Evolutionary conservation across 495 filamentous ascomycete species (phyloP).

Genomic region (Paragyromitra xinjiangensis): DNA sequence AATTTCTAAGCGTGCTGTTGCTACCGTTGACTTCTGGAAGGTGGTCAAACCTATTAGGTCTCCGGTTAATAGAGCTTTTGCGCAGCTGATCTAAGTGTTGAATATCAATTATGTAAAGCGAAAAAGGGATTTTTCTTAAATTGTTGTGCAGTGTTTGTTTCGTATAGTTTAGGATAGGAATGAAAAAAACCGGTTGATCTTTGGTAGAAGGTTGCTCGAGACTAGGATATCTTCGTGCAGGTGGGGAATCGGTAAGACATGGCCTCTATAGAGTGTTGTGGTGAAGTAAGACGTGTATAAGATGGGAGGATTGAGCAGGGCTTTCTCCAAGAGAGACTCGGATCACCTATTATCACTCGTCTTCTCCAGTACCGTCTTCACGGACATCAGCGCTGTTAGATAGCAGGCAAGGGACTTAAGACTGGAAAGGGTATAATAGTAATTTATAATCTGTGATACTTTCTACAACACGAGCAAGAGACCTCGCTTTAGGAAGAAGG

Average conservation of each 20-base stretch:
- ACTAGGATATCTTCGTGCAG: neutral
- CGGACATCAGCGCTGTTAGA: neutral
- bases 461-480: neutral
- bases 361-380: neutral
- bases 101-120: constrained; percentile 11
- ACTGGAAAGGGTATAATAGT: neutral
- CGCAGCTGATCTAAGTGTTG: constrained; percentile 75
- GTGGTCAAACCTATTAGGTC: constrained; percentile 85
- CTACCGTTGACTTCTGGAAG: constrained; percentile 97
- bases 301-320: too few relatives aligned
- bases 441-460: neutral
- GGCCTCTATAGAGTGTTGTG: too few relatives aligned
- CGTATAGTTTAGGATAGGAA: constrained; percentile 23
- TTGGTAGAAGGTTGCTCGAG: neutral
- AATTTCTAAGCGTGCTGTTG: constrained; percentile 88
- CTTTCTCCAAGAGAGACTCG: too few relatives aligned
- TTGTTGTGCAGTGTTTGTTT: constrained; percentile 15
- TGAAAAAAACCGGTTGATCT: constrained; percentile 20
- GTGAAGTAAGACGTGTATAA: too few relatives aligned
- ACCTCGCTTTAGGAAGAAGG: neutral
- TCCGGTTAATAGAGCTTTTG: constrained; percentile 92
- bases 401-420: neutral
- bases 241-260: too few relatives aligned
- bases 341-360: neutral
- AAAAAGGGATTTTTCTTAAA: constrained; percentile 21